Evolutionary conservation across 106 monocot genomes (phyloP).

Genomic region (Dioscorea zingiberensis): DNA sequence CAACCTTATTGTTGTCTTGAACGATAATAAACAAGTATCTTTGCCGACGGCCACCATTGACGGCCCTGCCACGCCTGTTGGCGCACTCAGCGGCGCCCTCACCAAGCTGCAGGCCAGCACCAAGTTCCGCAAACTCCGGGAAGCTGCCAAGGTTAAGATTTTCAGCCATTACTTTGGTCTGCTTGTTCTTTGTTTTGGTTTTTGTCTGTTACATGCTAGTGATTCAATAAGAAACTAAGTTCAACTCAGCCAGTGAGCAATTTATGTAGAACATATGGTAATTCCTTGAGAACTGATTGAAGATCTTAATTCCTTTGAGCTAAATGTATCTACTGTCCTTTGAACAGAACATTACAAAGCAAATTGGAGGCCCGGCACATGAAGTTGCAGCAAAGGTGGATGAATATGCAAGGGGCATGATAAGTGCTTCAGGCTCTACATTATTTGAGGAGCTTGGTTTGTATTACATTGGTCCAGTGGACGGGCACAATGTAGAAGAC

Average conservation of each 20-base stretch:
- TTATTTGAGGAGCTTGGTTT: constrained; percentile 83
- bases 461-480: constrained; percentile 83
- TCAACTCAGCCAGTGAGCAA: no score
- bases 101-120: constrained; percentile 79
- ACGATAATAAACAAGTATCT: constrained; percentile 88
- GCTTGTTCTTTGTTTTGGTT: neutral
- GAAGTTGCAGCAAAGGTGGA: constrained; percentile 75
- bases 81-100: constrained; percentile 74
- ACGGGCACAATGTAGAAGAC: constrained; percentile 74
- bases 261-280: no score
- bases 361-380: constrained; percentile 54
- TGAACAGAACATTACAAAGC: constrained; percentile 49
- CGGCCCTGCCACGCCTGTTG: constrained; percentile 69
- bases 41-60: constrained; percentile 84
- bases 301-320: neutral
- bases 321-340: neutral
- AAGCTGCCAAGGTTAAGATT: constrained; percentile 66
- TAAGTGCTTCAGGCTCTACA: constrained; percentile 41
- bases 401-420: constrained; percentile 73
- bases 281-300: neutral
- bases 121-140: constrained; percentile 60
- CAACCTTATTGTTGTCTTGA: constrained; percentile 72
- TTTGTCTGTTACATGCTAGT: neutral
- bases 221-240: no score
- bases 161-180: neutral